phyloP scores from a whole-genome alignment of 345 rosid genomes.

The Ceriops tagal region DNA sequence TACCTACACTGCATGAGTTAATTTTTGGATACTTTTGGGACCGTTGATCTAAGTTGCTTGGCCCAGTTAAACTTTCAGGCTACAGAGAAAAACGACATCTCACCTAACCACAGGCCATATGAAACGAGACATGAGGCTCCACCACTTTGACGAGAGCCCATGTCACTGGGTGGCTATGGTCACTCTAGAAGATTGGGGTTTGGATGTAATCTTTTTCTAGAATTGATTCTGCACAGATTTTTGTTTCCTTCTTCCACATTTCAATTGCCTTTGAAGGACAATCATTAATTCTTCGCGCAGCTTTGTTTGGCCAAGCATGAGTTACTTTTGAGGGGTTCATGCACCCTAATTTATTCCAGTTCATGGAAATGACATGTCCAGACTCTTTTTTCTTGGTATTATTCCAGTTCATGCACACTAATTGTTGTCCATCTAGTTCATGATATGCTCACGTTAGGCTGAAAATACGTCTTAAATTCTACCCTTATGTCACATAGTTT shows the following conservation, averaged over 20 bases:
- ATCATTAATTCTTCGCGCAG: neutral
- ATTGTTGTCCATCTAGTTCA: neutral
- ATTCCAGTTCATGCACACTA: neutral
- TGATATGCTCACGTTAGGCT: neutral
- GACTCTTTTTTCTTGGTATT: neutral
- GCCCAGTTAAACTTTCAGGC: conserved; percentile 8
- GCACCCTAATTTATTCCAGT: conserved; percentile 10
- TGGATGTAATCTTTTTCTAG: neutral
- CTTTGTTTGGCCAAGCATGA: conserved; percentile 2
- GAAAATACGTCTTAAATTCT: too few relatives aligned
- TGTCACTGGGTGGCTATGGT: conserved; percentile 8
- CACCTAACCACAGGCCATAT: conserved; percentile 22
- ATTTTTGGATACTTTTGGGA: neutral
- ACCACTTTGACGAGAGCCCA: conserved; percentile 27
- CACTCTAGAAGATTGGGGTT: neutral
- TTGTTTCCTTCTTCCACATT: conserved; percentile 15
- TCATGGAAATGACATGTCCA: conserved; percentile 20
- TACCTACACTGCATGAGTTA: neutral
- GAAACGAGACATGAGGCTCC: conserved; percentile 27
- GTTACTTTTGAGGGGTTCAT: conserved; percentile 10
- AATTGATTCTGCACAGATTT: neutral
- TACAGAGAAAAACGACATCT: conserved; percentile 20
- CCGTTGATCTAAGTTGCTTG: conserved; percentile 5
- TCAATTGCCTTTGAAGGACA: conserved; percentile 14
- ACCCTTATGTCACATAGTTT: too few relatives aligned